phyloP scores from a whole-genome alignment of 768 basidiomycete species.

The Pisolithus sp. region DNA sequence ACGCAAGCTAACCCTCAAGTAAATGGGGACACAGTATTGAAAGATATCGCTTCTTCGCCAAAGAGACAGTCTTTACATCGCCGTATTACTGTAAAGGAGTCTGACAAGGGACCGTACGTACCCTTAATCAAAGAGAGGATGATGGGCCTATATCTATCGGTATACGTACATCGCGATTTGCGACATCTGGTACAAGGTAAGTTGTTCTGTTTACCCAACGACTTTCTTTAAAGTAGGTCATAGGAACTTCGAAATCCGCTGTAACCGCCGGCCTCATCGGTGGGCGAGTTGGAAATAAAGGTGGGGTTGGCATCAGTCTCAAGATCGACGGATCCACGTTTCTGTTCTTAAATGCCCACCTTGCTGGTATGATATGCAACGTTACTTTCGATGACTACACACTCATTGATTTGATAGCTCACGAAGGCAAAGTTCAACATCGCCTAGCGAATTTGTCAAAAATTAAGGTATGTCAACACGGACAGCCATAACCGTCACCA shows the following conservation, averaged over 20 bases:
- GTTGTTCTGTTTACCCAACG: constrained; percentile 1
- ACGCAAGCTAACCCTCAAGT: constrained; percentile 19
- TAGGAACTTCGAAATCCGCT: constrained; percentile 70
- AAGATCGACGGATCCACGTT: constrained; percentile 78
- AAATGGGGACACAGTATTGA: constrained; percentile 13
- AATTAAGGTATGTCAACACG: constrained; percentile 57
- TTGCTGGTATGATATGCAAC: constrained; percentile 53
- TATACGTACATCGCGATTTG: constrained; percentile 73
- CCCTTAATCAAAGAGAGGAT: constrained; percentile 84
- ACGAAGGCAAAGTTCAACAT: constrained; percentile 68
- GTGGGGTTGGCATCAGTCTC: constrained; percentile 85
- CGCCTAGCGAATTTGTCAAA: constrained; percentile 83
- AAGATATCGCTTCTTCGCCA: constrained; percentile 34
- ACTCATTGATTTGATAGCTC: constrained; percentile 39
- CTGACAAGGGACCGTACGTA: constrained; percentile 69
- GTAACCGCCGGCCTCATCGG: constrained; percentile 89
- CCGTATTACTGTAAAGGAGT: constrained; percentile 36
- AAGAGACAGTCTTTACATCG: constrained; percentile 41
- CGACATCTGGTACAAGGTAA: constrained; percentile 55
- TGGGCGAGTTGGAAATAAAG: constrained; percentile 88
- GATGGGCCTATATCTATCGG: constrained; percentile 80
- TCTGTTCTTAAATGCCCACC: constrained; percentile 86
- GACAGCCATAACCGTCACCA: neutral
- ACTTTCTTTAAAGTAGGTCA: neutral
- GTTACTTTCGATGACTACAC: neutral